Conservation (phyloP, 352 stramenopile genomes). For the Thalassiosira exigua region DNA sequence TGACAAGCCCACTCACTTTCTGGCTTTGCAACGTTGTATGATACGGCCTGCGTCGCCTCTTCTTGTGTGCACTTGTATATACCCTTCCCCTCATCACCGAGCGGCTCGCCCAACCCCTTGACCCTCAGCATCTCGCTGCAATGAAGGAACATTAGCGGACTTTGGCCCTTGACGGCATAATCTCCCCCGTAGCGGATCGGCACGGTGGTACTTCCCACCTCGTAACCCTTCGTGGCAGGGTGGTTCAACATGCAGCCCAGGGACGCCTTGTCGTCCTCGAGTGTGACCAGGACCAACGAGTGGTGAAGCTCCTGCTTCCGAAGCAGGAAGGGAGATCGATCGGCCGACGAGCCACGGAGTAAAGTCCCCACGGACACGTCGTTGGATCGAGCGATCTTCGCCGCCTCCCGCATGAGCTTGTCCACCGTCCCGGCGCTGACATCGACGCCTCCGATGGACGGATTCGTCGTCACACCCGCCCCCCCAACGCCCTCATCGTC, state of each 20-base stretch:
- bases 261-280: conserved; percentile 51
- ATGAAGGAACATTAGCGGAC: conserved; percentile 43
- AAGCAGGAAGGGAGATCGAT: conserved; percentile 49
- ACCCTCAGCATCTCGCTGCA: conserved; percentile 54
- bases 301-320: conserved; percentile 68
- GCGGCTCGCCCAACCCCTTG: conserved; percentile 40
- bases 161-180: conserved; percentile 15
- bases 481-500: conserved; percentile 9
- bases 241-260: conserved; percentile 63
- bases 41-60: conserved; percentile 26
- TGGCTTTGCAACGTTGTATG: conserved; percentile 46
- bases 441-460: conserved; percentile 1
- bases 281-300: conserved; percentile 56
- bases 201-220: too few species aligned
- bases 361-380: conserved; percentile 42
- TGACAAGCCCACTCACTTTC: conserved; percentile 35
- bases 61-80: too few species aligned
- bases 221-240: conserved; percentile 32
- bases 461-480: background rate
- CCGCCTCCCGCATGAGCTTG: conserved; percentile 32
- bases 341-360: conserved; percentile 33
- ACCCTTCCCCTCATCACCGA: too few species aligned
- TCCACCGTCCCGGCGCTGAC: conserved; percentile 38
- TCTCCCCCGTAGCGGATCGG: too few species aligned
- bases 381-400: conserved; percentile 18